Percentiles rank a stretch among this genome's conserved stretches.
phyloP scores from a whole-genome alignment of 805 yeast genomes.

The Saccharomycopsis olivae region DNA sequence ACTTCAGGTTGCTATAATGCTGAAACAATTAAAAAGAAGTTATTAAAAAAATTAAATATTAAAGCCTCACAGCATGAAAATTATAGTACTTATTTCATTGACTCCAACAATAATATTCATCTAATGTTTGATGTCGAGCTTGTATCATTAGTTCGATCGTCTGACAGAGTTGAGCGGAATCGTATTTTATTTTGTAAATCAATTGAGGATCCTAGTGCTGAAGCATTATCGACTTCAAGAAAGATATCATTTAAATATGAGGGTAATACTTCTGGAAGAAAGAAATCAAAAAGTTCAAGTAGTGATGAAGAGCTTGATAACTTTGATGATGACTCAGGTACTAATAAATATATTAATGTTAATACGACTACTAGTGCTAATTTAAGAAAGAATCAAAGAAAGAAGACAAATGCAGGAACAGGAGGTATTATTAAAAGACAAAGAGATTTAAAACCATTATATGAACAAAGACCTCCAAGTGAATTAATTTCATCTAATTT shows the following conservation, averaged over 20 bases:
- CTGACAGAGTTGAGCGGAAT: slow-evolving; percentile 58
- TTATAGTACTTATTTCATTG: slow-evolving; percentile 55
- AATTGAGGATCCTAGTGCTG: slow-evolving; percentile 51
- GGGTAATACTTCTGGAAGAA: neutral
- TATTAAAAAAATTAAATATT: slow-evolving; percentile 47
- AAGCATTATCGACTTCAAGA: slow-evolving; percentile 47
- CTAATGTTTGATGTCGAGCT: slow-evolving; percentile 67
- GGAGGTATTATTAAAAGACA: slow-evolving; percentile 9
- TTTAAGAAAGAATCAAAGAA: too few species aligned
- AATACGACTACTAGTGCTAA: slow-evolving; percentile 13
- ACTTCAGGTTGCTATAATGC: slow-evolving; percentile 76
- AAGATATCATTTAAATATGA: slow-evolving; percentile 22
- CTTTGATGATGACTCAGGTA: neutral
- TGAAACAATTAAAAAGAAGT: slow-evolving; percentile 60
- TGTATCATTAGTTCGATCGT: slow-evolving; percentile 72
- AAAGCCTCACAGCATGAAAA: slow-evolving; percentile 30
- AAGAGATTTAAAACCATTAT: slow-evolving; percentile 28
- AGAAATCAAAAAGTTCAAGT: neutral
- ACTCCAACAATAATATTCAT: slow-evolving; percentile 31
- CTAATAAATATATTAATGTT: slow-evolving; percentile 12
- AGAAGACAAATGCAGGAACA: neutral
- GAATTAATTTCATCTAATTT: slow-evolving; percentile 83
- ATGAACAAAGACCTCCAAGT: slow-evolving; percentile 90
- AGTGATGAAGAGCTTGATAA: neutral
- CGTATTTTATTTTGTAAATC: slow-evolving; percentile 57